Evolutionary conservation across 2,329 filamentous ascomycete species (phyloP).

Genomic region (Chaetomiaceae sp.): DNA sequence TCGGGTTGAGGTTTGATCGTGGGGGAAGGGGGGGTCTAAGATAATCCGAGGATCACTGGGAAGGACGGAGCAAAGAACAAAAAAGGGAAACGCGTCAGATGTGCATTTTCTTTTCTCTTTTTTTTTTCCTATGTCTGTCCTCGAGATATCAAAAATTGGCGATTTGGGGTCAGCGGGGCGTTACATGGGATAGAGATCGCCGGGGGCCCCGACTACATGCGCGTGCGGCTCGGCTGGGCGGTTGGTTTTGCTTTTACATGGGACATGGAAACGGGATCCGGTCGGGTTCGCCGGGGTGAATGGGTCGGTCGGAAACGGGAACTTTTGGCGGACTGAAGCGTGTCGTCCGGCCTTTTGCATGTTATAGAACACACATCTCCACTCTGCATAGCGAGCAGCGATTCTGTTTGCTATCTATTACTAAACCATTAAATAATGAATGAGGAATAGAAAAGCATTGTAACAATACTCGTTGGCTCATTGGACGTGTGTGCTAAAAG

Average conservation of each 20-base stretch:
- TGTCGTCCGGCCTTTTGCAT: no score
- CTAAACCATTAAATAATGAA: not conserved
- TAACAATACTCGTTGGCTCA: not conserved
- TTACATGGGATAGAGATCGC: slow-evolving; percentile 8
- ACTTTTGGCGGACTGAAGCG: not conserved
- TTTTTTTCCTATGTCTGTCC: not conserved
- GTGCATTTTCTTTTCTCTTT: not conserved
- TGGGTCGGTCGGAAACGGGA: not conserved
- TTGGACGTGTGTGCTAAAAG: no score
- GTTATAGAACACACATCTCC: slow-evolving; percentile 10
- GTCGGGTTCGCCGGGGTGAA: not conserved
- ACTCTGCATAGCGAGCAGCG: slow-evolving; percentile 16
- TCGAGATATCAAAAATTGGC: slow-evolving; percentile 5
- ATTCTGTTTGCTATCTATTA: slow-evolving; percentile 2
- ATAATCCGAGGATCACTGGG: slow-evolving; percentile 6
- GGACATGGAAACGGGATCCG: not conserved
- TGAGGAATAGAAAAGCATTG: not conserved
- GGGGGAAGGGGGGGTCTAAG: not conserved
- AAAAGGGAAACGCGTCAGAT: not conserved
- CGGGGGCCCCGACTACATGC: slow-evolving; percentile 12
- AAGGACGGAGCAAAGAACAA: slow-evolving; percentile 2
- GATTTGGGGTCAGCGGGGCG: slow-evolving; percentile 3
- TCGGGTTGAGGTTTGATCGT: not conserved
- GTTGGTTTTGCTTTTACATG: not conserved
- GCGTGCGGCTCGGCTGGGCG: slow-evolving; percentile 11